Percentiles rank a stretch among this genome's conserved stretches.
These are phyloP conservation scores for Citrullus colocynthis DNA, from an alignment of 306 rosid species.

Conservation along the genomic window DNA sequence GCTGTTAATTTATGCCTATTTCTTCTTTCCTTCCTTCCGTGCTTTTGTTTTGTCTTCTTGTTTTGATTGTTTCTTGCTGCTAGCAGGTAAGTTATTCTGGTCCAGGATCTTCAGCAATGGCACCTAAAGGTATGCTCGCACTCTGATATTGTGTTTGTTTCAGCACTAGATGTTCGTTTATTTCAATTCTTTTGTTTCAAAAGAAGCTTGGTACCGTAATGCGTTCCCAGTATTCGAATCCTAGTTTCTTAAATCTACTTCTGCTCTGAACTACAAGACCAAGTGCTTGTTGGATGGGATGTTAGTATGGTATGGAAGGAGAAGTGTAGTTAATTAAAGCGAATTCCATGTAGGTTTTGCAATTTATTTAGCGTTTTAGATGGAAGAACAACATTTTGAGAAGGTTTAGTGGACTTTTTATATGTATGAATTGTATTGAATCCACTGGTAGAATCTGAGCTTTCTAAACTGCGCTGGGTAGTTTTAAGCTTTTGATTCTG, in stretches of 20 bases:
- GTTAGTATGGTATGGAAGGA: background rate
- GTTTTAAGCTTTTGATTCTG: background rate
- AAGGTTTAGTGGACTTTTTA: background rate
- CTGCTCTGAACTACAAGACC: background rate
- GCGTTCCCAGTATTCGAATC: background rate
- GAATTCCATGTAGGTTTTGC: too few species aligned
- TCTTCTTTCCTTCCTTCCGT: background rate
- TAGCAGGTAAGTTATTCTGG: background rate
- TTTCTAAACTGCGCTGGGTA: background rate
- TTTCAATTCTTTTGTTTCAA: background rate
- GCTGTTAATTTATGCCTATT: background rate
- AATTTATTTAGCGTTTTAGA: background rate
- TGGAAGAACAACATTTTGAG: background rate
- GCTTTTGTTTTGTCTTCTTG: background rate
- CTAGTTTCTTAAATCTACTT: background rate
- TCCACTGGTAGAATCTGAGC: background rate
- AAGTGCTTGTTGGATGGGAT: background rate
- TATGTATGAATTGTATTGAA: background rate
- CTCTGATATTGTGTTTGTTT: background rate
- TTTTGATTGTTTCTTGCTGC: background rate
- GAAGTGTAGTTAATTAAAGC: background rate
- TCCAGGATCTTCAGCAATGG: conserved; percentile 2
- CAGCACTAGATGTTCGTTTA: background rate
- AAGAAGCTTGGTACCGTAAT: background rate
- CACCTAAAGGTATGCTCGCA: background rate